Evolutionary conservation across 768 basidiomycete species (phyloP), one percentile per base, ranked within the genome.

Genomic region (Leccinum arenicola): DNA sequence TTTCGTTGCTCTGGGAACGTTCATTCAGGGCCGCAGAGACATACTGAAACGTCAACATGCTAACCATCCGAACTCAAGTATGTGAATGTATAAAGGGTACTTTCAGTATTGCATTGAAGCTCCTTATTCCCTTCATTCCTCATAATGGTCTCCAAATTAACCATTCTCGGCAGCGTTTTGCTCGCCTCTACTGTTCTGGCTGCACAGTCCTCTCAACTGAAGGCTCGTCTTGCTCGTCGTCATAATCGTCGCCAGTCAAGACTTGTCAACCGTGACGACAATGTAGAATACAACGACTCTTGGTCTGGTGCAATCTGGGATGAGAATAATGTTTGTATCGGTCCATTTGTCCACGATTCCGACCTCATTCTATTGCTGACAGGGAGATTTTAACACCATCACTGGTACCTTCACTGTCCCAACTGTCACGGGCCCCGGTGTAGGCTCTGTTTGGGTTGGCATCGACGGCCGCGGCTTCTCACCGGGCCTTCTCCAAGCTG

Each of bases 301-400:
- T 69, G 69, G 64, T 56, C 66, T 52, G 68, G 66, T 54, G 69
- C 60, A 54, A 31, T 61, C 33, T 58, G 36, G 66, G 49, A 3
- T 0, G 33, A 58, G 60, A 21, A 12, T 40, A 15, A 21, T 6
- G 68, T 68, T 53, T 14, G 54, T 64, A 29, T 27, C n/a, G 21
- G 43, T 45, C 21, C 23, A 49, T 49, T 21, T 17, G 21, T n/a
- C 3, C 31, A 12, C 38, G 12, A 33, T 51, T 17, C 11, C 7
- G 27, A 45, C 25, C 54, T 55, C 33, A 62, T 33, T 49, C 12
- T 27, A 47, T 40, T 33, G 9, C 45, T 17, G 50, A 59, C 33
- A 63, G 58, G 61, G 53, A 8, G 57, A 58, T 19, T 60, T 64
- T 29, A 58, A 38, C 23, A 54, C 50, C n/a, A 52, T 64, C 5